Conservation (phyloP, 495 filamentous ascomycete species). For the Podospora pseudocomata region DNA sequence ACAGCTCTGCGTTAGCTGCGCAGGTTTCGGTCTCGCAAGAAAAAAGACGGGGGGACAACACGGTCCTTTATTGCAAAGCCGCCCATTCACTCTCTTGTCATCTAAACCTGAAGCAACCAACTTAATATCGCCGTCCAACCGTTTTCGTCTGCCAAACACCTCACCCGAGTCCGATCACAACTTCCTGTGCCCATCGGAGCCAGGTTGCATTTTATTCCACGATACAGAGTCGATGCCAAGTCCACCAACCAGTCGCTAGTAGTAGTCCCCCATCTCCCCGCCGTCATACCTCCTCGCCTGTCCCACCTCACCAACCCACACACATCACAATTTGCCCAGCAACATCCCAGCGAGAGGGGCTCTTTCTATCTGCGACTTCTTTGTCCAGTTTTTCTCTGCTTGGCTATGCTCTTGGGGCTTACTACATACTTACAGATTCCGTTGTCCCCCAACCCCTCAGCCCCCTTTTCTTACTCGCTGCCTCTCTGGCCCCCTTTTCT, state of each 20-base stretch:
- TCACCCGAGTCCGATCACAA: not conserved
- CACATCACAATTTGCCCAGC: not conserved
- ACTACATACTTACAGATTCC: not conserved
- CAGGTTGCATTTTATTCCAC: not conserved
- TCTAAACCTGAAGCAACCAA: conserved; percentile 15
- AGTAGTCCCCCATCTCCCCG: not conserved
- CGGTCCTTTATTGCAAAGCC: conserved; percentile 18
- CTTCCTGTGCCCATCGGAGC: not conserved
- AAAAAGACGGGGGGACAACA: conserved; percentile 7
- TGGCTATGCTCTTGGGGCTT: not conserved
- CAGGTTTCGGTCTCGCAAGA: conserved; percentile 19
- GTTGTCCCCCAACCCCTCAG: not conserved
- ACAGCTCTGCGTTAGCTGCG: conserved; percentile 18
- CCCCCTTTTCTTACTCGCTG: conserved; percentile 3
- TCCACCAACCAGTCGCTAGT: not conserved
- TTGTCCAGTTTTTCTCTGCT: not conserved
- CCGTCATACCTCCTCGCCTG: not conserved
- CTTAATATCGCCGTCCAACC: conserved; percentile 1
- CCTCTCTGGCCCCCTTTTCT: not conserved
- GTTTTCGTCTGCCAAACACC: conserved; percentile 7
- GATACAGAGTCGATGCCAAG: not conserved
- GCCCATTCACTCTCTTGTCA: conserved; percentile 6
- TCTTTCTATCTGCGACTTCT: not conserved
- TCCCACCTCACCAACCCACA: not conserved
- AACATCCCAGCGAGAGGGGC: not conserved